A percentile compares a stretch with the other conserved stretches of the same genome.
Conservation (phyloP, 2,329 filamentous ascomycete species). For the Fusarium sacchari region DNA sequence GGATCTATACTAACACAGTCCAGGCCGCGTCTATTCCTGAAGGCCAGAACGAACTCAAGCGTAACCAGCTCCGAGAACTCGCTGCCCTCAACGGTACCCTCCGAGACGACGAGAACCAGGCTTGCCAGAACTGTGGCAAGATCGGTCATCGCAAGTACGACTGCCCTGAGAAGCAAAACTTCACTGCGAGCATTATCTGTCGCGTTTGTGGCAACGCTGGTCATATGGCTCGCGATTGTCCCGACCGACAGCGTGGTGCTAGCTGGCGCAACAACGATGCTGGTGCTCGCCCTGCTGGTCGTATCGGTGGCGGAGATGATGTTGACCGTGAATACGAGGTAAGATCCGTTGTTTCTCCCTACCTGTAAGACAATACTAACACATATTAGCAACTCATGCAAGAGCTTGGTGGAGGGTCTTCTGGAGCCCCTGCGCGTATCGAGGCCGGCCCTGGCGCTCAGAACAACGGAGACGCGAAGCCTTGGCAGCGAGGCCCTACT, state of each 20-base stretch:
- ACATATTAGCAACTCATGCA: constrained; percentile 86
- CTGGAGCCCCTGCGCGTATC: constrained; percentile 79
- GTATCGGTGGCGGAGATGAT: constrained; percentile 80
- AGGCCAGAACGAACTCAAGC: constrained; percentile 98
- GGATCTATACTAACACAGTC: constrained; percentile 36
- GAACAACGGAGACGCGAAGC: constrained; percentile 73
- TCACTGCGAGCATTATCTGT: constrained; percentile 99
- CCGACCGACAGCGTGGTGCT: constrained; percentile 88
- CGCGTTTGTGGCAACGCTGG: constrained; percentile 97
- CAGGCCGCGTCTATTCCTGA: constrained; percentile 98
- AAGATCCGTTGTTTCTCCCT: constrained; percentile 47
- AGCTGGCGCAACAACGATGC: constrained; percentile 88
- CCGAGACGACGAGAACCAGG: constrained; percentile 98
- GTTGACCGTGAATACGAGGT: constrained; percentile 96
- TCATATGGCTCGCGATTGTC: constrained; percentile 98
- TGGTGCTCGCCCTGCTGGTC: constrained; percentile 66
- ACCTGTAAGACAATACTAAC: constrained; percentile 54
- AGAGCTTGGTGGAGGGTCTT: constrained; percentile 79
- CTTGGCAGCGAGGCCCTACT: constrained; percentile 88
- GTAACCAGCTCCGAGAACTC: constrained; percentile 97
- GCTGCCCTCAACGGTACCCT: constrained; percentile 98
- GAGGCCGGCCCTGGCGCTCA: constrained; percentile 78
- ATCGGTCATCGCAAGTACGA: constrained; percentile 99
- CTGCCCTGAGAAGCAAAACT: constrained; percentile 97
- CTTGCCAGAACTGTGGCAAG: constrained; percentile 98